phyloP scores from a whole-genome alignment of 1,284 basidiomycete genomes.

The Leccinum discolor region DNA sequence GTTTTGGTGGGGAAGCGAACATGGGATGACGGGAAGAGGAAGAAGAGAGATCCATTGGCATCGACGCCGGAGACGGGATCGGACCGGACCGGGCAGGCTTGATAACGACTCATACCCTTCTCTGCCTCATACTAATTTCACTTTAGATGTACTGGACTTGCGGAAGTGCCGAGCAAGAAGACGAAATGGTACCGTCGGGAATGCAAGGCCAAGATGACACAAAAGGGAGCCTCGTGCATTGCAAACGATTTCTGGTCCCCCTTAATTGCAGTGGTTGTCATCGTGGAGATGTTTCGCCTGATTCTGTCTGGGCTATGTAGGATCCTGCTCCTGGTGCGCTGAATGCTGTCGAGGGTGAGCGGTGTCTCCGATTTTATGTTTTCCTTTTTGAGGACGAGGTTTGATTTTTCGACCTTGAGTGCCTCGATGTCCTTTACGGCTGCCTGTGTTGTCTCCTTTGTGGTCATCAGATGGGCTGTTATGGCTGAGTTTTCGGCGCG shows the following conservation, averaged over 20 bases:
- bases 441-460: constrained; percentile 62
- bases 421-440: constrained; percentile 61
- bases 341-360: constrained; percentile 57
- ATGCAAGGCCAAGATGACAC: constrained; percentile 42
- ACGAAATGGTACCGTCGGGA: constrained; percentile 75
- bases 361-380: constrained; percentile 56
- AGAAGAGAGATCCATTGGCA: background rate
- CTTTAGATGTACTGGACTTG: constrained; percentile 66
- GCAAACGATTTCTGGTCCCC: constrained; percentile 58
- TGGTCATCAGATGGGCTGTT: constrained; percentile 63
- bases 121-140: constrained; percentile 58
- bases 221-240: constrained; percentile 52
- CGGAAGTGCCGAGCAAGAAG: constrained; percentile 56
- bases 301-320: constrained; percentile 89
- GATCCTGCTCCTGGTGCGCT: constrained; percentile 67
- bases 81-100: constrained; percentile 33
- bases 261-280: constrained; percentile 62
- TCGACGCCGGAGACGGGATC: constrained; percentile 9
- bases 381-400: constrained; percentile 65
- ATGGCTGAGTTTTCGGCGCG: constrained; percentile 62
- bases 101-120: background rate
- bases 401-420: constrained; percentile 68
- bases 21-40: constrained; percentile 33
- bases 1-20: constrained; percentile 41
- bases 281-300: constrained; percentile 73